Evolutionary conservation across 495 filamentous ascomycete species (phyloP), one percentile per base, ranked within the genome.

Genomic region (Talaromyces trachyspermus): DNA sequence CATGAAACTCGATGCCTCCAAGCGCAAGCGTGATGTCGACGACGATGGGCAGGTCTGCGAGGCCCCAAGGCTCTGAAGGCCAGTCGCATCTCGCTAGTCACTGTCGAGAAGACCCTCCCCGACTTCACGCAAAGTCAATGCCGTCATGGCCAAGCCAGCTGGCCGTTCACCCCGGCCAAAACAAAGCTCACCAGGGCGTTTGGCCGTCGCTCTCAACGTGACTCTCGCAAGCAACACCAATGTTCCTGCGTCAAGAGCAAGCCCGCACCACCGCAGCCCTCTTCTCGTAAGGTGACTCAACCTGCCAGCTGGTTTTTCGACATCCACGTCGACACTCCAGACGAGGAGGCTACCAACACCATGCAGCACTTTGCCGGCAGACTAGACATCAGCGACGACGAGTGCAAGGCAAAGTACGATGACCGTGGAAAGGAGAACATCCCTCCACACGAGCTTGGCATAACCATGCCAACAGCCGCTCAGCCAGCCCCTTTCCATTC

Each of bases 371-470:
- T 82, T 24, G 88, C 92, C 17, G 78, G 81, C 55, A 83, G 83
- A 0, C 77, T 98, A 0, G 91, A 97, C 57, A 89, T 98, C 63
- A 72, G 70, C 30, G 73, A 77, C 5, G 81, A 85, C 43, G 70
- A 74, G 49, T 54, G 54, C n/a, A 71, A 63, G 49, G 23, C 40
- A 12, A 54, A 53, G 39, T 54, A 64, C 5, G 72, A 73, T 17
- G 77, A 80, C 49, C 74, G 81, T 19, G 88, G 86, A 33, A 96
- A 96, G 71, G 92, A 98, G 71, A 98, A 98, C 56, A 83, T 94
- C 14, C 85, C 91, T 5, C 61, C 66, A 37, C 49, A 56, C 17
- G 60, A 72, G 26, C 41, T 68, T 26, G 68, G 62, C 4, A 52
- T 68, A 15, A 54, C 61, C 6, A 42, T 68, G 1, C 58, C 57